Percentiles rank a stretch among this genome's conserved stretches.
These are phyloP conservation scores for Leersia perrieri DNA, from an alignment of 176 grass and related monocot genomes.

Conservation along the genomic window DNA sequence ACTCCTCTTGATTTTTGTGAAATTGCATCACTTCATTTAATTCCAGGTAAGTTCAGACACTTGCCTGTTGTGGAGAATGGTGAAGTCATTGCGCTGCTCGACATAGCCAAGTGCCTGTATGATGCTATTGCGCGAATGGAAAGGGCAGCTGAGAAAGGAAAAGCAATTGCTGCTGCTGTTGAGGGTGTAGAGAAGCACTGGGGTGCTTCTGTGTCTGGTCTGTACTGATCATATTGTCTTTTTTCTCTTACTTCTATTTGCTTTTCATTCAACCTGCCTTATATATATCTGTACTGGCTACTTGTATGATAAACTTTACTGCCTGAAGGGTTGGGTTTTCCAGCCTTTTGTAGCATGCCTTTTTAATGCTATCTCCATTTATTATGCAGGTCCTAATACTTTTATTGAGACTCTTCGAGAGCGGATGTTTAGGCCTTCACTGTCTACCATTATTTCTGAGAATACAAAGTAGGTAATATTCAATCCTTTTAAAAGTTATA, in stretches of 20 bases:
- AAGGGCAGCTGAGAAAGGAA: constrained; percentile 98
- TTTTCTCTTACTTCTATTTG: not conserved
- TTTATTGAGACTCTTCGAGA: constrained; percentile 97
- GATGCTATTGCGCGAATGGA: constrained; percentile 98
- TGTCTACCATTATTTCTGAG: constrained; percentile 88
- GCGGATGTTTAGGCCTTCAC: constrained; percentile 81
- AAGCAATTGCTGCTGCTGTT: constrained; percentile 90
- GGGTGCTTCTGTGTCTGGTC: constrained; percentile 76
- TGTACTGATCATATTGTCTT: constrained; percentile 16
- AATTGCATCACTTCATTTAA: constrained; percentile 19
- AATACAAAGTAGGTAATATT: constrained; percentile 99
- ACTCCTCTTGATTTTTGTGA: constrained; percentile 3
- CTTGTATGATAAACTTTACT: not conserved
- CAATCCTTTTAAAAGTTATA: constrained; percentile 43
- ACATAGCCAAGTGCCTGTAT: constrained; percentile 98
- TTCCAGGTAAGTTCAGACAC: constrained; percentile 97
- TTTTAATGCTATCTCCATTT: constrained; percentile 20
- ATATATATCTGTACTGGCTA: not conserved
- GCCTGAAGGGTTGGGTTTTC: not conserved
- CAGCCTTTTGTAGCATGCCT: not conserved
- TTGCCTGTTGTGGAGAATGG: constrained; percentile 94
- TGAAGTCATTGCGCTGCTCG: constrained; percentile 90
- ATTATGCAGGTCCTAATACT: constrained; percentile 77
- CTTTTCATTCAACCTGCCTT: not conserved
- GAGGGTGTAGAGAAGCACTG: constrained; percentile 96